Evolutionary conservation across 2,329 filamentous ascomycete species (phyloP), one percentile per base, ranked within the genome.

Genomic region (Madurella mycetomatis): DNA sequence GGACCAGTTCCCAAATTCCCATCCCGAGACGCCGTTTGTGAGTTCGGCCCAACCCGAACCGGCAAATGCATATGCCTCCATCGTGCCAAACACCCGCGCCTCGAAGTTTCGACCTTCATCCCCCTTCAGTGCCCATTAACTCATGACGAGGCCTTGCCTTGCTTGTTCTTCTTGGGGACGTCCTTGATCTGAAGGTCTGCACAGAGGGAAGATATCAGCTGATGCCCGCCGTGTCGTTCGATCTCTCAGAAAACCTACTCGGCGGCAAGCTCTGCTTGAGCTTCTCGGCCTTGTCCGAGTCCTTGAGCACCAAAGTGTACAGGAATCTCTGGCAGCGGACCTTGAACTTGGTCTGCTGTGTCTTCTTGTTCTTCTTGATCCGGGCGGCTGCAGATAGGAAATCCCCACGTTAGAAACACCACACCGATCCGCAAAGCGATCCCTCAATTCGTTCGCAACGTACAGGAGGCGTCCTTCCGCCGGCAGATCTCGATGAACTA

Each of bases 401-500:
- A 34, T 34, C 19, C n/a, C n/a, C 41, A 31, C 40, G 54, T 61
- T 48, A 61, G 56, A 56, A 49, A 42, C 49, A 42, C 19, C 13
- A 41, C 41, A 31, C 15, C 48, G 43, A 41, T 49, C 43, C 46
- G 11, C n/a, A 25, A 32, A 46, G 58, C 40, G 41, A 64, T 61
- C 3, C 25, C 25, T 41, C 34, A 39, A 41, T 55, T 57, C 34
- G 41, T 37, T 54, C 49, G 56, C 54, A 53, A 92, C 91, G 72
- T 89, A 99, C 94, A 96, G 75, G 89, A 95, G 76, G 94, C 94
- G 86, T 99, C 95, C 84, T 96, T 95, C 77, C 94, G 89, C 80
- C 92, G 88, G 87, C 90, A 96, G 85, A 99, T 96, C 88, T 97
- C 94, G 78, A 99, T 95, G 90, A 99, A 99, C 85, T 96, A 76